Evolutionary conservation across 192 early-diverging fungal species (phyloP).

Genomic region (Linnemannia zychae): DNA sequence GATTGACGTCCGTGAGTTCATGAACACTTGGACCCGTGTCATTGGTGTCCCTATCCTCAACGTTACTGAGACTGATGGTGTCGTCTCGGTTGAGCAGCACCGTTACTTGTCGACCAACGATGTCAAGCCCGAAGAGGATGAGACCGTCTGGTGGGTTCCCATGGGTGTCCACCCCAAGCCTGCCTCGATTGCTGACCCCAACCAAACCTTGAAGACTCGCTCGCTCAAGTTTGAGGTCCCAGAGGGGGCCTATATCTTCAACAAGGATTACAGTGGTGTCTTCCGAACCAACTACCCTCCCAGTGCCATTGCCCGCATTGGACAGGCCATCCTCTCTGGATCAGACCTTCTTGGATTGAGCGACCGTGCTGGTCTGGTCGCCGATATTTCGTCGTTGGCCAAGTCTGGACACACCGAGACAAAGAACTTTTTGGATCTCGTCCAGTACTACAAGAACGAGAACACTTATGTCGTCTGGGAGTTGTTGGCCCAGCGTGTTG

Average conservation of each 20-base stretch:
- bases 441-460: slow-evolving; percentile 82
- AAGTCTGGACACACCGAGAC: slow-evolving; percentile 84
- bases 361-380: slow-evolving; percentile 88
- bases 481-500: slow-evolving; percentile 69
- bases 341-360: slow-evolving; percentile 60
- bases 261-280: slow-evolving; percentile 83
- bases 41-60: slow-evolving; percentile 86
- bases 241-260: slow-evolving; percentile 81
- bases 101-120: slow-evolving; percentile 91
- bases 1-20: slow-evolving; percentile 85
- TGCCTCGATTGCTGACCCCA: slow-evolving; percentile 44
- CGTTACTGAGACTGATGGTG: slow-evolving; percentile 70
- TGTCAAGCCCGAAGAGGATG: slow-evolving; percentile 83
- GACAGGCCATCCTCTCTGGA: slow-evolving; percentile 64
- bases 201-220: slow-evolving; percentile 64
- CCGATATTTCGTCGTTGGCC: slow-evolving; percentile 85
- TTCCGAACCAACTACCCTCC: slow-evolving; percentile 88
- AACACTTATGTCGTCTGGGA: slow-evolving; percentile 84
- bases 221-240: slow-evolving; percentile 65
- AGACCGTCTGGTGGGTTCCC: slow-evolving; percentile 90
- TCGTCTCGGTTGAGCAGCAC: slow-evolving; percentile 80
- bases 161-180: slow-evolving; percentile 67
- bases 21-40: slow-evolving; percentile 90
- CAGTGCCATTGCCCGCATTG: slow-evolving; percentile 66
- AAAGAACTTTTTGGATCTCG: slow-evolving; percentile 78